Conservation (phyloP, 2,329 filamentous ascomycete species). For the Xylariaceae sp. region DNA sequence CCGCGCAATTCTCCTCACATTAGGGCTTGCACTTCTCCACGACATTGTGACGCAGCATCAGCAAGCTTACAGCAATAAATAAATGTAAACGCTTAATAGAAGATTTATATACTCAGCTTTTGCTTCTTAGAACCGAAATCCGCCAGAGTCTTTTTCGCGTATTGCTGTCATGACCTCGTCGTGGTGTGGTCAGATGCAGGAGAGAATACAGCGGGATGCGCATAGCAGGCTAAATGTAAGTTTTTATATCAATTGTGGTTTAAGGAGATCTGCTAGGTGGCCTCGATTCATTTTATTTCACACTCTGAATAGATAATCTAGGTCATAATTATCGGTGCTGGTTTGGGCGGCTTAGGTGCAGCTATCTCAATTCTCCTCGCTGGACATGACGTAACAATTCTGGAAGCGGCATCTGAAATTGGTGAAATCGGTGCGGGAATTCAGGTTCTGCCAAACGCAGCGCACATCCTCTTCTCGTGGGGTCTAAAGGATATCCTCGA, state of each 20-base stretch:
- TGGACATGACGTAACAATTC: slow-evolving; percentile 54
- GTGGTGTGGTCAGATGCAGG: neutral
- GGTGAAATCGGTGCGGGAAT: slow-evolving; percentile 58
- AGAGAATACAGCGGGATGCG: slow-evolving; percentile 16
- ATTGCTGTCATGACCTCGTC: neutral
- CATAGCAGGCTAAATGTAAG: slow-evolving; percentile 27
- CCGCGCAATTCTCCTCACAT: no score
- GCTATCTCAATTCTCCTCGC: slow-evolving; percentile 53
- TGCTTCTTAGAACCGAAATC: no score
- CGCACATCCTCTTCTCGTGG: slow-evolving; percentile 55
- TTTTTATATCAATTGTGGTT: no score
- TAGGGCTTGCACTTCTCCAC: no score
- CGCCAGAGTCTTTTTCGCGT: no score
- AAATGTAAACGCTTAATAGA: no score
- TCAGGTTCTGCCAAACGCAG: slow-evolving; percentile 55
- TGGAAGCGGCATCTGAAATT: slow-evolving; percentile 54
- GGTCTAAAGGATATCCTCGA: slow-evolving; percentile 51
- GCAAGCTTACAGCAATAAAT: no score
- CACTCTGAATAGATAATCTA: slow-evolving; percentile 25
- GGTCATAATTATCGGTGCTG: slow-evolving; percentile 61
- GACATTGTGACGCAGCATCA: no score
- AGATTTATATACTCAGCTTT: no score
- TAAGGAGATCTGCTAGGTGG: no score
- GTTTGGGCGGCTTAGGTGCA: slow-evolving; percentile 59
- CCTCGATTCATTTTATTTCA: neutral